Conservation (phyloP, 2,329 filamentous ascomycete genomes). For the Chrysosporium keratinophilum region DNA sequence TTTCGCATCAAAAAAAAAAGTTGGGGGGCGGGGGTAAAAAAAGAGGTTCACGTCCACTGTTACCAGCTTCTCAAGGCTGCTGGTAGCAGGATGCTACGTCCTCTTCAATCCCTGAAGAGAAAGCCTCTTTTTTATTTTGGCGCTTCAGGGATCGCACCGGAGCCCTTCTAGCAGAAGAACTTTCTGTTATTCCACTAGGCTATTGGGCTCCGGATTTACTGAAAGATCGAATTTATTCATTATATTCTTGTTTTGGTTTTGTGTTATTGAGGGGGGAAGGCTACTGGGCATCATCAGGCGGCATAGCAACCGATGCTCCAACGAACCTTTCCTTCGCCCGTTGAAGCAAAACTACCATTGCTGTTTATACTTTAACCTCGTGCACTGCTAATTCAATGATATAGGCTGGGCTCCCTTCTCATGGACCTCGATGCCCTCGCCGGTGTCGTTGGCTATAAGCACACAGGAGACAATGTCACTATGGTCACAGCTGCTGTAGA, state of each 20-base stretch:
- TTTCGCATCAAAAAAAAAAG: background rate
- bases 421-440: slow-evolving; percentile 74
- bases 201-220: background rate
- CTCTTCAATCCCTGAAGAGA: background rate
- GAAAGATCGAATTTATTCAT: background rate
- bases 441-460: slow-evolving; percentile 65
- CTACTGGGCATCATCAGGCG: no score
- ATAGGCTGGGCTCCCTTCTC: slow-evolving; percentile 58
- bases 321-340: no score
- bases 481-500: slow-evolving; percentile 57
- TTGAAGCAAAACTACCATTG: no score
- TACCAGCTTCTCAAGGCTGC: background rate
- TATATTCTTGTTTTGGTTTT: no score
- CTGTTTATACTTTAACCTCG: background rate
- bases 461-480: slow-evolving; percentile 54
- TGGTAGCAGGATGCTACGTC: background rate
- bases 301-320: no score
- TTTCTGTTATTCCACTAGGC: background rate
- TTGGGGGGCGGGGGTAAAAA: no score
- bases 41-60: background rate
- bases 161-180: no score
- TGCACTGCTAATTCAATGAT: slow-evolving; percentile 5
- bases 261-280: no score
- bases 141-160: background rate
- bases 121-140: background rate